Evolutionary conservation across 345 rosid species (phyloP).

Genomic region (Hibiscus syriacus): DNA sequence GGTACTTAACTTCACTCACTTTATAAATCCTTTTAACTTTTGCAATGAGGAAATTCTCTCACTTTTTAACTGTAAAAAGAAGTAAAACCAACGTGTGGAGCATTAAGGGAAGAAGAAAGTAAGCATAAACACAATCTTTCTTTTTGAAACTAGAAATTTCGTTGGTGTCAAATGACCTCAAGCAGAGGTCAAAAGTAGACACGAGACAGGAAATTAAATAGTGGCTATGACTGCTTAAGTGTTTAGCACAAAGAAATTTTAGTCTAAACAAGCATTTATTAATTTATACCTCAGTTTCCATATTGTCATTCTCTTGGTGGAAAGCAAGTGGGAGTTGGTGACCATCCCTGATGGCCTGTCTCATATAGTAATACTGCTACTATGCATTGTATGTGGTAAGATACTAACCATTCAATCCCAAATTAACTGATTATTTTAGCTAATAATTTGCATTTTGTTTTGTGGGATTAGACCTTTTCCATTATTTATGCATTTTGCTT

Average conservation of each 20-base stretch:
- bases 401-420: neutral
- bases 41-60: conserved; percentile 19
- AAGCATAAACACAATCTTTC: neutral
- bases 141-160: too few relatives aligned
- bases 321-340: conserved; percentile 78
- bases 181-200: too few relatives aligned
- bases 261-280: neutral
- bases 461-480: neutral
- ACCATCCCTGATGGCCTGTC: conserved; percentile 36
- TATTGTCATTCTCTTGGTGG: conserved; percentile 47
- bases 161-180: conserved; percentile 13
- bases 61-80: conserved; percentile 41
- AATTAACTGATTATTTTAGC: neutral
- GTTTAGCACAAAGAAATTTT: neutral
- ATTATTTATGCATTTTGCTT: neutral
- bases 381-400: neutral
- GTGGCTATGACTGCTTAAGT: neutral
- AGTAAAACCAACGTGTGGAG: conserved; percentile 41
- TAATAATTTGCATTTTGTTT: neutral
- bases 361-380: neutral
- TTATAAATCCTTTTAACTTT: conserved; percentile 27
- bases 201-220: too few relatives aligned
- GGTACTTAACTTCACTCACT: conserved; percentile 11
- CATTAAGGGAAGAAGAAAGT: conserved; percentile 34
- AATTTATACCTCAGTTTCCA: conserved; percentile 13